Conservation (phyloP, 1,284 basidiomycete genomes). For the Ceratobasidium papillatum region DNA sequence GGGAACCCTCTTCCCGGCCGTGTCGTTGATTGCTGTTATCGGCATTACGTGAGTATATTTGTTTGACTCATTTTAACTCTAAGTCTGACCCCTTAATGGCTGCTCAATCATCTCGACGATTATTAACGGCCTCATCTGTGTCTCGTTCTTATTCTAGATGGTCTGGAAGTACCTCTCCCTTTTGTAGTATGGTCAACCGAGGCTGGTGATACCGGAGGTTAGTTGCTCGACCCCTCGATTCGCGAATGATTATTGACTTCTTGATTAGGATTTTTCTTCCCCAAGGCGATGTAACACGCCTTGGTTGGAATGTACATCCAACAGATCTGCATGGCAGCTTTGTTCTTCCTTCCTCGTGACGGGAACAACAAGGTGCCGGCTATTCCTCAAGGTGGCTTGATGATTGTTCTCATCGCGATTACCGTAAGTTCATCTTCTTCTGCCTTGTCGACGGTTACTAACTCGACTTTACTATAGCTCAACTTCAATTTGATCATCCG, state of each 20-base stretch:
- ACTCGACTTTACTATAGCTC: constrained; percentile 16
- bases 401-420: constrained; percentile 82
- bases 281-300: constrained; percentile 89
- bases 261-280: constrained; percentile 89
- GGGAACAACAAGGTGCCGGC: constrained; percentile 62
- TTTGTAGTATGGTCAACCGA: constrained; percentile 79
- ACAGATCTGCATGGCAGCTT: constrained; percentile 79
- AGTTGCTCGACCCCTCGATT: constrained; percentile 52
- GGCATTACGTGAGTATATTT: constrained; percentile 35
- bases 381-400: constrained; percentile 78
- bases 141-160: constrained; percentile 86
- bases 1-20: constrained; percentile 81
- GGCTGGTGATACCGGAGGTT: constrained; percentile 76
- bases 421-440: constrained; percentile 65
- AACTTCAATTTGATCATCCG: constrained; percentile 60
- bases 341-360: constrained; percentile 87
- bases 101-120: constrained; percentile 95
- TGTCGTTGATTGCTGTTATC: constrained; percentile 46
- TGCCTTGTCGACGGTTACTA: constrained; percentile 48
- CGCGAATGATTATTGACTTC: constrained; percentile 52
- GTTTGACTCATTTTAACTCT: constrained; percentile 43
- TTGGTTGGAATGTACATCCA: constrained; percentile 94
- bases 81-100: constrained; percentile 51
- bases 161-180: constrained; percentile 91
- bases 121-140: constrained; percentile 88